Conservation (phyloP, 176 grass and related monocot genomes). For the Oryza coarctata region DNA sequence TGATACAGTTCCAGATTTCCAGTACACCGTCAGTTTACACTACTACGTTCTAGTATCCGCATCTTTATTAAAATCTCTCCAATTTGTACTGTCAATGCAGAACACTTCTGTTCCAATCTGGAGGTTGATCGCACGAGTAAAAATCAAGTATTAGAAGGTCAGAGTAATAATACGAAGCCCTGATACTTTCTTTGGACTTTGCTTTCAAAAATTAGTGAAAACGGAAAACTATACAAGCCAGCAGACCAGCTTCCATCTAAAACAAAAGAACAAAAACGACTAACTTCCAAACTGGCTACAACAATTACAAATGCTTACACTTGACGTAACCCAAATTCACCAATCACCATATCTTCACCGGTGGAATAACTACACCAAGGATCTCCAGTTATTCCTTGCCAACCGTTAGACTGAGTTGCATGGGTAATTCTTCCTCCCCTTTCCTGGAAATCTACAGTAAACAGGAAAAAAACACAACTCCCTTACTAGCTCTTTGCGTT, state of each 20-base stretch:
- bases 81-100: too few relatives aligned
- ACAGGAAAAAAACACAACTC: background rate
- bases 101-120: too few relatives aligned
- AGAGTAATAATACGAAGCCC: background rate
- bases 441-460: background rate
- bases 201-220: background rate
- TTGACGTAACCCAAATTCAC: background rate
- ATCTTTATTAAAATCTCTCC: too few relatives aligned
- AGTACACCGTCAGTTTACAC: too few relatives aligned
- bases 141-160: background rate
- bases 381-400: background rate
- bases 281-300: constrained; percentile 10
- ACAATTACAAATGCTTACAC: background rate
- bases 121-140: background rate
- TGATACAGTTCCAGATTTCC: too few relatives aligned
- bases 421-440: background rate
- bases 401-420: background rate
- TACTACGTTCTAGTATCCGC: too few relatives aligned
- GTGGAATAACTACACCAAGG: constrained; percentile 17
- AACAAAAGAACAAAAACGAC: background rate
- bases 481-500: background rate
- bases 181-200: background rate
- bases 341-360: background rate
- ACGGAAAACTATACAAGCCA: background rate
- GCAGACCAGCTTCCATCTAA: background rate